A percentile compares a stretch with the other conserved stretches of the same genome.
phyloP scores from a whole-genome alignment of 345 rosid genomes.

The Noccaea bulbosa region DNA sequence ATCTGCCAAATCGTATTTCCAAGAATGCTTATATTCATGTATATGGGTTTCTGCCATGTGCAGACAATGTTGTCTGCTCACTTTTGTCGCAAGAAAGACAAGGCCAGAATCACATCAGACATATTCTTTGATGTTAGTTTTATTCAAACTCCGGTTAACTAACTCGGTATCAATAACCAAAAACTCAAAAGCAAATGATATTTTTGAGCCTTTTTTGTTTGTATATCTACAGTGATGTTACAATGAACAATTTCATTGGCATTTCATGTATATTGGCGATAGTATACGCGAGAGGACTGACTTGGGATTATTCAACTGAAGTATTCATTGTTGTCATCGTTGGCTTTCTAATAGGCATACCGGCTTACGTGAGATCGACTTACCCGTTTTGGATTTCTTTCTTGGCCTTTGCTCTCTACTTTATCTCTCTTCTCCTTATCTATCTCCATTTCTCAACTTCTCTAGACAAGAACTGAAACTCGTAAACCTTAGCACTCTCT shows the following conservation, averaged over 20 bases:
- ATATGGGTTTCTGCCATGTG: no score
- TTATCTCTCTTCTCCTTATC: constrained; percentile 32
- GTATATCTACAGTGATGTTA: constrained; percentile 40
- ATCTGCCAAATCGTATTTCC: no score
- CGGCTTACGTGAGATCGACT: constrained; percentile 39
- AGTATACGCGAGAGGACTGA: constrained; percentile 36
- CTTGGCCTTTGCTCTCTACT: constrained; percentile 36
- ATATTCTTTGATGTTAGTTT: constrained; percentile 40
- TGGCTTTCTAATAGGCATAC: constrained; percentile 37
- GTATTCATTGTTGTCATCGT: constrained; percentile 36
- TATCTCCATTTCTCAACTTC: constrained; percentile 21
- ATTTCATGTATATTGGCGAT: constrained; percentile 37
- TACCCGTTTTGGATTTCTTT: constrained; percentile 44
- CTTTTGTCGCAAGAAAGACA: constrained; percentile 35
- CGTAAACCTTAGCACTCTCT: not conserved
- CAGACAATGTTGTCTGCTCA: no score
- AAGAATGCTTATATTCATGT: no score
- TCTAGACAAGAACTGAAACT: not conserved
- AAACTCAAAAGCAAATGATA: not conserved
- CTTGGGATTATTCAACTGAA: constrained; percentile 38
- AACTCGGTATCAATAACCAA: not conserved
- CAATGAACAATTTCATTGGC: constrained; percentile 39
- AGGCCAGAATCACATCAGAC: constrained; percentile 31
- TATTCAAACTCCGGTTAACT: not conserved
- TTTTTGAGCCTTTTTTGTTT: not conserved